These are phyloP conservation scores for Solanum okadae DNA, from an alignment of 257 asterid species.

Conservation along the genomic window DNA sequence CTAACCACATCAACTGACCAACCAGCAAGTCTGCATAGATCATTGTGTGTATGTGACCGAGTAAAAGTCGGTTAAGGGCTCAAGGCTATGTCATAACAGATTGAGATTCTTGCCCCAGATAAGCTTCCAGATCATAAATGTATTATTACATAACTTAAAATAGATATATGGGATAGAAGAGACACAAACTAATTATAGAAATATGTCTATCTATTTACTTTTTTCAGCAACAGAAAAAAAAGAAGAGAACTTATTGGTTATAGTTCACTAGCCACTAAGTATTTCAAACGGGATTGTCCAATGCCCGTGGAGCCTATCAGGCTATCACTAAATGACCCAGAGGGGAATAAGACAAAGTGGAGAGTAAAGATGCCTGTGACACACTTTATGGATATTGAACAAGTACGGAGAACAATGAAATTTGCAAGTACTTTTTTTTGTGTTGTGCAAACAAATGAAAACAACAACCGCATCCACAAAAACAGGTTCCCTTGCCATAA, in stretches of 20 bases:
- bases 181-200: not conserved
- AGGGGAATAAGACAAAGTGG: not conserved
- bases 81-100: not conserved
- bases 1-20: not conserved
- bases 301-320: not conserved
- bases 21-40: not conserved
- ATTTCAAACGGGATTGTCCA: not conserved
- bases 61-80: not conserved
- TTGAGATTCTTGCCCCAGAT: not conserved
- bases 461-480: not conserved
- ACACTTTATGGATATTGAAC: not conserved
- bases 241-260: not conserved
- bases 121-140: not conserved
- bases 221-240: not conserved
- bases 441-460: not conserved
- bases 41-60: not conserved
- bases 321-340: not conserved
- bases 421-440: not conserved
- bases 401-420: not conserved
- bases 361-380: not conserved
- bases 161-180: not conserved
- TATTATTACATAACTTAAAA: not conserved
- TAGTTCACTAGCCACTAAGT: not conserved
- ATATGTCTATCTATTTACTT: not conserved
- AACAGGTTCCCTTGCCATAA: not conserved